Evolutionary conservation across 768 basidiomycete species (phyloP).

Genomic region (Cyclocybe aegerita): DNA sequence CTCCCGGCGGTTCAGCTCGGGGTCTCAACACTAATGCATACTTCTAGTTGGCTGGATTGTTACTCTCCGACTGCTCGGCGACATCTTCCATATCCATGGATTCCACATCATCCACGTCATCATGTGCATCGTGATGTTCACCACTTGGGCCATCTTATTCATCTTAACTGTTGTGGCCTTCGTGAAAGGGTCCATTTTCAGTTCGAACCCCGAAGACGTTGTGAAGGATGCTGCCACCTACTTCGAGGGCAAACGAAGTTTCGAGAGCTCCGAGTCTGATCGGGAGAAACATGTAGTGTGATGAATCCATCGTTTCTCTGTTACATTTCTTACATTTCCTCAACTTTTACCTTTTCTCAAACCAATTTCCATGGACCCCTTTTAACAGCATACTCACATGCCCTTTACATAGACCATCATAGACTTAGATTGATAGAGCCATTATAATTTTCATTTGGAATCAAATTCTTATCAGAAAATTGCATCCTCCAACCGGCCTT

Average conservation of each 20-base stretch:
- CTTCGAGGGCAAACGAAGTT: not conserved
- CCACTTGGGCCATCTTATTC: conserved; percentile 41
- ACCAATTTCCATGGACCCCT: too few species aligned
- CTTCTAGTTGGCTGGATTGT: conserved; percentile 43
- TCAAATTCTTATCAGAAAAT: too few species aligned
- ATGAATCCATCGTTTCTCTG: too few species aligned
- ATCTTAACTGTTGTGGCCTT: conserved; percentile 40
- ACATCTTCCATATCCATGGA: conserved; percentile 37
- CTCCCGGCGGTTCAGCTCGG: not conserved
- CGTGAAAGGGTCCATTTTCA: conserved; percentile 42
- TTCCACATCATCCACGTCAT: conserved; percentile 38
- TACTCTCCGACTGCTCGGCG: conserved; percentile 37
- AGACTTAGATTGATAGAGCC: too few species aligned
- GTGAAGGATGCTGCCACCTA: conserved; percentile 30
- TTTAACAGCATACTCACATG: too few species aligned
- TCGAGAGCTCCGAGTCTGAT: not conserved
- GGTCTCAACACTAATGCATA: not conserved
- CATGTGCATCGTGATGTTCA: conserved; percentile 38
- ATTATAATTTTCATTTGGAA: too few species aligned
- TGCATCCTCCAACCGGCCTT: not conserved
- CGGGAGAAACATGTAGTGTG: too few species aligned
- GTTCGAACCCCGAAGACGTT: conserved; percentile 39
- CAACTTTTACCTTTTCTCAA: too few species aligned
- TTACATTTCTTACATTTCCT: too few species aligned
- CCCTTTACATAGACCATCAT: too few species aligned